Base-by-base conservation (phyloP, 2,329 filamentous ascomycete species). In the Cadophora sp. region DNA sequence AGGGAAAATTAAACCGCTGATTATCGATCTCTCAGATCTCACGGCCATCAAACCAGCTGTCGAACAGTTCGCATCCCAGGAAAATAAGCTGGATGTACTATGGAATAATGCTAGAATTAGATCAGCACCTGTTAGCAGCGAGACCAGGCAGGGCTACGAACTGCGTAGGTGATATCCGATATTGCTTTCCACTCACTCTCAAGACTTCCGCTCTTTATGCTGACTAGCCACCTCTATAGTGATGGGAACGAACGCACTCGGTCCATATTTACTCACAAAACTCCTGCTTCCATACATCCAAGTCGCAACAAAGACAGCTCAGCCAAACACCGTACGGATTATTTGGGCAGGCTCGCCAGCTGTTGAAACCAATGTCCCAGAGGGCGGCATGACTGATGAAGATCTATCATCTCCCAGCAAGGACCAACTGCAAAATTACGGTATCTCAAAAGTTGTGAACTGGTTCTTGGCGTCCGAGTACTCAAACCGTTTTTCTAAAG, bases 91-190 rank as follows among this genome's bases (percentile, higher is more conserved):
- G 0, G 72, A 82, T 66, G 76, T 80, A 4, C 74, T 82, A 0
- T 79, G 75, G 68, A 76, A 78, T 66, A 78, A 78, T 61, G 78
- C 79, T 20, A 76, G 75, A 20, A 75, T 81, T n/a, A 79, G 79
- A 76, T 67, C 66, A 3, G 76, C 78, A 0, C 75, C 75, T 62
- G 18, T 67, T 59, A 71, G 78, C 27, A 69, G 72, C 62, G 72
- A 76, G 67, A 76, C 74, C 9, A 67, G 56, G 51, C 61, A 78
- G 68, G 51, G 27, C 14, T 55, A 55, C 36, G 50, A 53, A 53
- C 13, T 53, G 4, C 14, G 50, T 53, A n/a, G 4, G 24, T 53
- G 24, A 16, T 18, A 11, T 16, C 8, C 22, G 7, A 24, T 13
- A 24, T 48, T 24, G 47, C 20, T 24, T 13, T n/a, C 20, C 24